Evolutionary conservation across 148 eudicot species (phyloP).

Genomic region (Cornus controversa): DNA sequence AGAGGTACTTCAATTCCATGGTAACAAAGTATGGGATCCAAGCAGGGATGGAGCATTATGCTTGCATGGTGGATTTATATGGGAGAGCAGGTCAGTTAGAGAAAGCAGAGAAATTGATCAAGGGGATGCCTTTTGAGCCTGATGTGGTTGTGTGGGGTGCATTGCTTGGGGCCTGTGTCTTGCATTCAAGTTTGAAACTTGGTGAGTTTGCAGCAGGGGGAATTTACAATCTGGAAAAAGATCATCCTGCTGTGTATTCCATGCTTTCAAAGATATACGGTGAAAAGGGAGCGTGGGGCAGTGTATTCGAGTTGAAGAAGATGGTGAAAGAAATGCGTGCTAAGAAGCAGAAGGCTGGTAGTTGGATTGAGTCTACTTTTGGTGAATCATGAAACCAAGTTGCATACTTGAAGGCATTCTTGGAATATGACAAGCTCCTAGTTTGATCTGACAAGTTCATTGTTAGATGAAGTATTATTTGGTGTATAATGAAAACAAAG

Average conservation of each 20-base stretch:
- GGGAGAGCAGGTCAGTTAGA: constrained; percentile 68
- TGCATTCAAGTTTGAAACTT: constrained; percentile 53
- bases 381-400: neutral
- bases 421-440: no score
- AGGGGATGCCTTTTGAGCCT: constrained; percentile 61
- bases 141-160: constrained; percentile 84
- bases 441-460: no score
- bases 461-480: no score
- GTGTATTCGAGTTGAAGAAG: constrained; percentile 33
- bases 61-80: constrained; percentile 79
- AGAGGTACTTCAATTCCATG: constrained; percentile 49
- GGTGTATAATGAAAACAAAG: no score
- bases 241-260: constrained; percentile 57
- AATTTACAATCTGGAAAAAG: constrained; percentile 38
- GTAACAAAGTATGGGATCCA: constrained; percentile 31
- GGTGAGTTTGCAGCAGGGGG: constrained; percentile 51
- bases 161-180: constrained; percentile 62
- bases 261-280: constrained; percentile 58
- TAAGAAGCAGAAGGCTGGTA: constrained; percentile 61
- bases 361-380: constrained; percentile 43
- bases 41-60: constrained; percentile 62
- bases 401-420: no score
- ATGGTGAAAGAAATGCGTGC: constrained; percentile 34
- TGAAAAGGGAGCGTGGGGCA: constrained; percentile 50
- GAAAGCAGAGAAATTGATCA: constrained; percentile 54